Conservation (phyloP, 2,329 filamentous ascomycete genomes). For the Neofusicoccum laricinum region DNA sequence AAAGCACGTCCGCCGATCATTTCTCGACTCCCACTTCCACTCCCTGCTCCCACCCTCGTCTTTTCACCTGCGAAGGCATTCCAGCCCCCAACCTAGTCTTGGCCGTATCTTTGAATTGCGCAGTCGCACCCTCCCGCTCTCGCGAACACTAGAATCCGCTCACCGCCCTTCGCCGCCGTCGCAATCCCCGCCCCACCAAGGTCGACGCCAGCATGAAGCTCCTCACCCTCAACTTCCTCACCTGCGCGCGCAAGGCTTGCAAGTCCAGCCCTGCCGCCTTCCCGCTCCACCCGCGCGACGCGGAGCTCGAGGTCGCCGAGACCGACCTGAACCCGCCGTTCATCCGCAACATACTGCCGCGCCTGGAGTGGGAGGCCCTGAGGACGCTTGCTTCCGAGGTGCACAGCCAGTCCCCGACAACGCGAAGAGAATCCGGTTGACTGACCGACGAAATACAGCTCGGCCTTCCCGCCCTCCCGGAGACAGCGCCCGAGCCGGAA, state of each 20-base stretch:
- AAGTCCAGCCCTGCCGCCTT: constrained; percentile 77
- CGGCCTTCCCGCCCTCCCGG: constrained; percentile 71
- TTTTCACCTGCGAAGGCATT: not conserved
- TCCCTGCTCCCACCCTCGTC: not conserved
- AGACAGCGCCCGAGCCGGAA: constrained; percentile 26
- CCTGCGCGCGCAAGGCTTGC: constrained; percentile 94
- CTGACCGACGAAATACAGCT: constrained; percentile 52
- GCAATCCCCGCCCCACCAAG: not conserved
- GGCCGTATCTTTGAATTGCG: not conserved
- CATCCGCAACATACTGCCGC: constrained; percentile 77
- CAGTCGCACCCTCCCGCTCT: not conserved
- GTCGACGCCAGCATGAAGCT: constrained; percentile 70
- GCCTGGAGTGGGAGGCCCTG: constrained; percentile 85
- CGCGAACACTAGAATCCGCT: not conserved
- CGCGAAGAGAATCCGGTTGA: not conserved
- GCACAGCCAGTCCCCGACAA: constrained; percentile 7
- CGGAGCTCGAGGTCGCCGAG: constrained; percentile 82
- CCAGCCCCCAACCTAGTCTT: no score
- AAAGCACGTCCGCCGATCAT: not conserved
- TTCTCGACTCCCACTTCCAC: not conserved
- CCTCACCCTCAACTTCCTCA: constrained; percentile 92
- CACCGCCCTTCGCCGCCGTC: not conserved
- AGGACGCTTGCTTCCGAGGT: constrained; percentile 75
- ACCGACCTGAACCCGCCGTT: constrained; percentile 78
- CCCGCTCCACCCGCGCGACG: constrained; percentile 88